A percentile compares a stretch with the other conserved stretches of the same genome.
Evolutionary conservation across 805 yeast genomes (phyloP).

Genomic region (Yueomyces sinensis): DNA sequence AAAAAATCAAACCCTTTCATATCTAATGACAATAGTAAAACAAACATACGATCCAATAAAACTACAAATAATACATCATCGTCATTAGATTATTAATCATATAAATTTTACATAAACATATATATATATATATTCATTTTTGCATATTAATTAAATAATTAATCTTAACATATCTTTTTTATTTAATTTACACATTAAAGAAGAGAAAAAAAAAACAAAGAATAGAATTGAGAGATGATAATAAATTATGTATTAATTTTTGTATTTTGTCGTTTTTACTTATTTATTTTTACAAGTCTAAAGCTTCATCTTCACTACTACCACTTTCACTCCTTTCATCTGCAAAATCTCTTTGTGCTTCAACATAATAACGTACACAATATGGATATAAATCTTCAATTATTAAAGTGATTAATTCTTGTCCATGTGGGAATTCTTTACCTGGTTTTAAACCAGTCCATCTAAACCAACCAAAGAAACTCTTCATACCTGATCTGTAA

Average conservation of each 20-base stretch:
- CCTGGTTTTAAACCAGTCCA: slow-evolving; percentile 77
- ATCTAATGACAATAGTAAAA: no score
- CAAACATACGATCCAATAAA: no score
- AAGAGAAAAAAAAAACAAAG: slow-evolving; percentile 2
- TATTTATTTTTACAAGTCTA: slow-evolving; percentile 4
- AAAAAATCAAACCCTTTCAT: no score
- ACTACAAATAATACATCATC: no score
- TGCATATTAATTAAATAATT: no score
- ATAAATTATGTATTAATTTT: no score
- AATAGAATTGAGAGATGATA: slow-evolving; percentile 2
- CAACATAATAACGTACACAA: slow-evolving; percentile 71
- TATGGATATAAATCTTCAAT: slow-evolving; percentile 75
- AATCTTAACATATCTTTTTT: no score
- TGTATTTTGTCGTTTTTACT: no score
- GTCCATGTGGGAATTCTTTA: slow-evolving; percentile 68
- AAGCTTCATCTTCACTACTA: slow-evolving; percentile 8
- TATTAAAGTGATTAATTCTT: slow-evolving; percentile 57
- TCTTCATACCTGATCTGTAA: slow-evolving; percentile 61
- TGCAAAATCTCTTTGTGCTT: slow-evolving; percentile 53
- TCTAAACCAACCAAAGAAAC: slow-evolving; percentile 76
- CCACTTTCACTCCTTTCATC: slow-evolving; percentile 39
- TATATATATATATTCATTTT: no score
- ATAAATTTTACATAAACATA: no score
- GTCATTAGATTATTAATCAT: no score
- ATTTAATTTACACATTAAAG: no score